phyloP scores from a whole-genome alignment of 306 rosid species.

The Vigna hirtella region DNA sequence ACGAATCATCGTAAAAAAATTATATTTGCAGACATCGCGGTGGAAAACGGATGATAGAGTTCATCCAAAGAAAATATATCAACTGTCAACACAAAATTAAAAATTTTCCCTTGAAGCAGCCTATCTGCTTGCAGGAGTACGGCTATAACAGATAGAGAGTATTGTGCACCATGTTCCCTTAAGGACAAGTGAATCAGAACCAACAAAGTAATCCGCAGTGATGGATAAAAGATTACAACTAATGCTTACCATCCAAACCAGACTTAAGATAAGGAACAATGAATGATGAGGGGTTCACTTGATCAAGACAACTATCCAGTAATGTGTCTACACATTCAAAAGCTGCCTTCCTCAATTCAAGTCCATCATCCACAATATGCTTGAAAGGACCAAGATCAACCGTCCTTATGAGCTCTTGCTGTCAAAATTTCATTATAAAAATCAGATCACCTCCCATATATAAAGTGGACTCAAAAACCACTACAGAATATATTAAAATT shows the following conservation, averaged over 20 bases:
- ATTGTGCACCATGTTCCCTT: background rate
- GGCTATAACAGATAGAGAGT: background rate
- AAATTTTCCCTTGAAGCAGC: conserved; percentile 6
- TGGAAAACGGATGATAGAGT: conserved; percentile 26
- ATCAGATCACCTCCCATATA: conserved; percentile 30
- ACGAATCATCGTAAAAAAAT: conserved; percentile 16
- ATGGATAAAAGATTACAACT: background rate
- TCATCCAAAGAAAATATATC: conserved; percentile 16
- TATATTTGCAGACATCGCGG: no score
- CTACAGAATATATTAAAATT: conserved; percentile 7
- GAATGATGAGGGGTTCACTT: conserved; percentile 98
- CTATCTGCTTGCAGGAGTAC: background rate
- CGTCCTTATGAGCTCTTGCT: conserved; percentile 97
- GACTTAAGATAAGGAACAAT: conserved; percentile 95
- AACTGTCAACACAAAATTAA: conserved; percentile 4
- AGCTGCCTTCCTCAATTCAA: conserved; percentile 99
- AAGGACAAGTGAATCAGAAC: conserved; percentile 20
- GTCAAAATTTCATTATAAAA: conserved; percentile 49
- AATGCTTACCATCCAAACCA: conserved; percentile 90
- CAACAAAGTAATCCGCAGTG: conserved; percentile 24
- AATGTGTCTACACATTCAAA: conserved; percentile 97
- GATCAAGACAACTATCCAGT: conserved; percentile 98
- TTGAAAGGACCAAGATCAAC: conserved; percentile 99
- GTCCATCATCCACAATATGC: conserved; percentile 99
- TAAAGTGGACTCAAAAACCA: conserved; percentile 25